Percentiles rank a stretch among this genome's conserved stretches.
phyloP scores from a whole-genome alignment of 768 basidiomycete species.

The Mycena venus region DNA sequence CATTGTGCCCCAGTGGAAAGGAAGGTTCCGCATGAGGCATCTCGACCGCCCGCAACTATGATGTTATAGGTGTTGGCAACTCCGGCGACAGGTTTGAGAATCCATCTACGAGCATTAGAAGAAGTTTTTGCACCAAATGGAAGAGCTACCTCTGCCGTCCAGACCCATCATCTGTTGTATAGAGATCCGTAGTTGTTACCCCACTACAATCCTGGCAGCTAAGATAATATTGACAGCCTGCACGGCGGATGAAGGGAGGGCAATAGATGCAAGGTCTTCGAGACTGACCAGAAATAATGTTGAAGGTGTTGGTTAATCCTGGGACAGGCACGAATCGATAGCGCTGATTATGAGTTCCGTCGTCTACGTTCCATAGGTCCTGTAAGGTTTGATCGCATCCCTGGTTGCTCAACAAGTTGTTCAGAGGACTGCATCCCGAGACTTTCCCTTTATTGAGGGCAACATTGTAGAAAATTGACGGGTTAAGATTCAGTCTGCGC shows the following conservation, averaged over 20 bases:
- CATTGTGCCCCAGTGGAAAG: slow-evolving; percentile 24
- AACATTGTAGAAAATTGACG: slow-evolving; percentile 27
- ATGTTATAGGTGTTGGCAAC: slow-evolving; percentile 29
- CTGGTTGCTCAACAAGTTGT: slow-evolving; percentile 30
- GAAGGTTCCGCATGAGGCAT: slow-evolving; percentile 24
- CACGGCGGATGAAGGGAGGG: neutral
- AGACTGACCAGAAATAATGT: slow-evolving; percentile 24
- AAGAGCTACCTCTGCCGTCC: slow-evolving; percentile 24
- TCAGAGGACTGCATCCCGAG: slow-evolving; percentile 23
- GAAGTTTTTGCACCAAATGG: neutral
- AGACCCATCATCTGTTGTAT: slow-evolving; percentile 16
- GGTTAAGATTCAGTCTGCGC: slow-evolving; percentile 24
- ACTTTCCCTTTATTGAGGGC: slow-evolving; percentile 12
- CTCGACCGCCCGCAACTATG: slow-evolving; percentile 20
- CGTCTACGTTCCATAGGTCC: slow-evolving; percentile 26
- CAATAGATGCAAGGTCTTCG: neutral
- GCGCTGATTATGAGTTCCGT: slow-evolving; percentile 27
- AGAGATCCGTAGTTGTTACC: slow-evolving; percentile 17
- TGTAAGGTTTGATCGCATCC: slow-evolving; percentile 26
- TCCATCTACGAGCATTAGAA: slow-evolving; percentile 9
- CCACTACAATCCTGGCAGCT: slow-evolving; percentile 21
- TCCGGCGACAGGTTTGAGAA: slow-evolving; percentile 22
- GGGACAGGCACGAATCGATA: slow-evolving; percentile 32
- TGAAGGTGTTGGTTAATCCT: slow-evolving; percentile 26
- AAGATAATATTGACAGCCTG: slow-evolving; percentile 27